phyloP scores from a whole-genome alignment of 2,329 filamentous ascomycete species.

The Mycosphaerella sp. region DNA sequence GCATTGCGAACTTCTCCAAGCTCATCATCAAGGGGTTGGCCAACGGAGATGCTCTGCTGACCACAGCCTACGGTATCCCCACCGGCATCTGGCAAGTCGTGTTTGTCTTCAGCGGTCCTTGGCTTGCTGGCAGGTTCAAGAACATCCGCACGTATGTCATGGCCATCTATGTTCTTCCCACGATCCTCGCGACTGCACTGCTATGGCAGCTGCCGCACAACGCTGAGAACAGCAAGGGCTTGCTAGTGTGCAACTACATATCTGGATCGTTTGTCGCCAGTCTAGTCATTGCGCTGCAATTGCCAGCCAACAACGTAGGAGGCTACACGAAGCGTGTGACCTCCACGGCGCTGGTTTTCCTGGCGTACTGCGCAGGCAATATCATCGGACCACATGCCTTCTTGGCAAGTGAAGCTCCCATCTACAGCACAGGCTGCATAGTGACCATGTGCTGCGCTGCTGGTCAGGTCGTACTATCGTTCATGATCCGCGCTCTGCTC shows the following conservation, averaged over 20 bases:
- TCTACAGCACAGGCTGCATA: slow-evolving; percentile 50
- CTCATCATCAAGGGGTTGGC: slow-evolving; percentile 50
- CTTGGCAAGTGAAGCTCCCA: slow-evolving; percentile 41
- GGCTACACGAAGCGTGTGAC: slow-evolving; percentile 47
- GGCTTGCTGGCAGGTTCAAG: slow-evolving; percentile 46
- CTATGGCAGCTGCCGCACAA: slow-evolving; percentile 46
- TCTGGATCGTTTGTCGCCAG: slow-evolving; percentile 46
- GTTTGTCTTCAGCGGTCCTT: slow-evolving; percentile 51
- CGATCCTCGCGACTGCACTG: slow-evolving; percentile 45
- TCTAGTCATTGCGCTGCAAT: slow-evolving; percentile 49
- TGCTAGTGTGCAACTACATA: slow-evolving; percentile 51
- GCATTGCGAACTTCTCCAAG: slow-evolving; percentile 51
- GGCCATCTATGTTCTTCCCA: slow-evolving; percentile 48
- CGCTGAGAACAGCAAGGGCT: slow-evolving; percentile 39
- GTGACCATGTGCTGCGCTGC: slow-evolving; percentile 45
- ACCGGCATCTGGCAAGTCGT: slow-evolving; percentile 50
- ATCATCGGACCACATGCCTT: slow-evolving; percentile 47
- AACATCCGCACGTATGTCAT: slow-evolving; percentile 50
- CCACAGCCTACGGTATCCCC: slow-evolving; percentile 51
- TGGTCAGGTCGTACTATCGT: slow-evolving; percentile 38
- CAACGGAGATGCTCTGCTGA: slow-evolving; percentile 38
- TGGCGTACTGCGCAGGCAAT: slow-evolving; percentile 43
- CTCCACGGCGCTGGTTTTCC: slow-evolving; percentile 43
- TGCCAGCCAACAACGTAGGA: slow-evolving; percentile 46
- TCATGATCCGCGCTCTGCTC: slow-evolving; percentile 35